A percentile compares a stretch with the other conserved stretches of the same genome.
phyloP scores from a whole-genome alignment of 1,139 yeast genomes.

The Geotrichum armillariae region DNA sequence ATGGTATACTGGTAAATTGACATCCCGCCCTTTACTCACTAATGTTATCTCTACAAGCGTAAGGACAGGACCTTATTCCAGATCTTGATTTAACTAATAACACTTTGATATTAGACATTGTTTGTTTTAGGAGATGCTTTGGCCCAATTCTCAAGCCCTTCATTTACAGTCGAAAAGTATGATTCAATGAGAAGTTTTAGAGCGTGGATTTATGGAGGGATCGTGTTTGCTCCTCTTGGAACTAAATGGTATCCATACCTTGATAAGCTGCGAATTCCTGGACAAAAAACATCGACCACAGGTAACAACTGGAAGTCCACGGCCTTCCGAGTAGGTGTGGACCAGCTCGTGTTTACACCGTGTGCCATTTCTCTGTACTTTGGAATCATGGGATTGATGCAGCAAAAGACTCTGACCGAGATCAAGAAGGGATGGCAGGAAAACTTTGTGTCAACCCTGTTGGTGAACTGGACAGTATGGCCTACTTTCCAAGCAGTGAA shows the following conservation, averaged over 20 bases:
- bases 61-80: neutral
- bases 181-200: conserved; percentile 53
- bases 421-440: conserved; percentile 25
- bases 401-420: conserved; percentile 45
- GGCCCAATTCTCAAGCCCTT: conserved; percentile 10
- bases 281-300: neutral
- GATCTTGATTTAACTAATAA: neutral
- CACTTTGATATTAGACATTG: neutral
- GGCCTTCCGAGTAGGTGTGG: conserved; percentile 57
- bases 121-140: conserved; percentile 18
- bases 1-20: conserved; percentile 17
- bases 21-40: conserved; percentile 16
- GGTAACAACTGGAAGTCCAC: conserved; percentile 43
- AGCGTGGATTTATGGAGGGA: conserved; percentile 70
- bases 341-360: conserved; percentile 80
- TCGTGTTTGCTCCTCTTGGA: conserved; percentile 77
- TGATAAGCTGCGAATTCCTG: conserved; percentile 42
- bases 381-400: conserved; percentile 65
- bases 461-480: conserved; percentile 84
- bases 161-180: conserved; percentile 23
- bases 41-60: conserved; percentile 20
- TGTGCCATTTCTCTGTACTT: conserved; percentile 48
- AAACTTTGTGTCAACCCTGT: conserved; percentile 47
- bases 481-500: conserved; percentile 76
- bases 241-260: conserved; percentile 65